Evolutionary conservation across 2,329 filamentous ascomycete species (phyloP).

Genomic region (Monosporascus sp.): DNA sequence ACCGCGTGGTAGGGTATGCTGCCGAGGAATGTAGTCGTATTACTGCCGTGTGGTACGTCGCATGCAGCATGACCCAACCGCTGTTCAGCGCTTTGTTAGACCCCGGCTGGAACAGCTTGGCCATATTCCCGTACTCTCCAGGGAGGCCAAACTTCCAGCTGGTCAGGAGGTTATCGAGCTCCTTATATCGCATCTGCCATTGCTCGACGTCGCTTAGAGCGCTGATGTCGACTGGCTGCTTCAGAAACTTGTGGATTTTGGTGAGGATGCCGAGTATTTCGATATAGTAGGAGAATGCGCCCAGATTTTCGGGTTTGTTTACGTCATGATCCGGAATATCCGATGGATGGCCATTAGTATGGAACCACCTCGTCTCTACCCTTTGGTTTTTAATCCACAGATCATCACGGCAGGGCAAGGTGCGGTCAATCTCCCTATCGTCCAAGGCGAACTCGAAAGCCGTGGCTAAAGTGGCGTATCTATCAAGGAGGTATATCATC

Average conservation of each 20-base stretch:
- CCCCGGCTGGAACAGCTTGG: slow-evolving; percentile 67
- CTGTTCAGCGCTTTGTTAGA: slow-evolving; percentile 68
- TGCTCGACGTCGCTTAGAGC: slow-evolving; percentile 78
- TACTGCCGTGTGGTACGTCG: slow-evolving; percentile 82
- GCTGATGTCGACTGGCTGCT: slow-evolving; percentile 83
- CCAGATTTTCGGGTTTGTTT: slow-evolving; percentile 73
- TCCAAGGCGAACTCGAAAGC: slow-evolving; percentile 88
- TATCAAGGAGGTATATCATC: slow-evolving; percentile 88
- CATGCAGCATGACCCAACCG: slow-evolving; percentile 86
- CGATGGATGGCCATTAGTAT: slow-evolving; percentile 39
- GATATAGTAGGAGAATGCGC: slow-evolving; percentile 84
- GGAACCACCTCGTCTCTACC: slow-evolving; percentile 82
- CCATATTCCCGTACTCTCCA: slow-evolving; percentile 77
- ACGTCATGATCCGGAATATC: slow-evolving; percentile 55
- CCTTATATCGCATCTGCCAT: slow-evolving; percentile 84
- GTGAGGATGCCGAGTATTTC: slow-evolving; percentile 85
- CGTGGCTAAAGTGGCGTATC: slow-evolving; percentile 85
- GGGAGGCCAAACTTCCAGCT: slow-evolving; percentile 82
- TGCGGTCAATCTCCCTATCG: slow-evolving; percentile 84
- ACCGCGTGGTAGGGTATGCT: slow-evolving; percentile 84
- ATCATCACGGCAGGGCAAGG: slow-evolving; percentile 81
- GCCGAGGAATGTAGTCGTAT: slow-evolving; percentile 89
- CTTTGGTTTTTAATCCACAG: slow-evolving; percentile 77
- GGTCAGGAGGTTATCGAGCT: slow-evolving; percentile 73
- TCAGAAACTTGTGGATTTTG: slow-evolving; percentile 82